Base-by-base conservation (phyloP, 2,329 filamentous ascomycete genomes). In the Peltaster fructicola region DNA sequence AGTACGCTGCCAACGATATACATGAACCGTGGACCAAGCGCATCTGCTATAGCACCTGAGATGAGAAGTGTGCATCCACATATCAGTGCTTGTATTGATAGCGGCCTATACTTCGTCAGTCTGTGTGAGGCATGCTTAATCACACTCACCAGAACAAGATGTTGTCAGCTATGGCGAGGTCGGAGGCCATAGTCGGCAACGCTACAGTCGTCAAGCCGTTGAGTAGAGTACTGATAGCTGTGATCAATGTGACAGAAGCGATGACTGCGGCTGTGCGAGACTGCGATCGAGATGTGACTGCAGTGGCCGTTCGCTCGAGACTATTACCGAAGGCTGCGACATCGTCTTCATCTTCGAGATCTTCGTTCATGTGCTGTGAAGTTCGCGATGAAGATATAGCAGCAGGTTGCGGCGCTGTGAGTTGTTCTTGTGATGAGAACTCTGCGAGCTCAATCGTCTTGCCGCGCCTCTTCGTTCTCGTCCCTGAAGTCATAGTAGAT, bases 1-100 rank as follows among this genome's bases (percentile, higher is more conserved):
- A 62, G 40, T 4, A 61, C 43, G 10, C 49, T 56, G 3, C 58
- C 62, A 1, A 51, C 42, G 4, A 63, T 44, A 26, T 62, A 58
- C 38, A 63, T 54, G 22, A 50, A 36, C 23, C 54, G 41, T 20
- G 51, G 53, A 1, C 63, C 63, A 3, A 65, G 47, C 0, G 61
- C 53, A 42, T 67, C 62, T 5, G 60, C 53, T 5, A 66, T 40
- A 3, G 62, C 57, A 3, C 63, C 63, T 3, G 54, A 51, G 2
- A 65, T 38, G 1, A 67, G 47, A 0, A 67, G 52, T 5, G 54
- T 56, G 21, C 57, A 60, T 22, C 57, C 60, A 25, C 54, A 55
- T 0, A 58, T 58, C 9, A 65, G 26, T 7, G 37, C 31, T 7
- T 35, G 28, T 14, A 41, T 26, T 30, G 44, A 14, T 44, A 44